A percentile compares a stretch with the other conserved stretches of the same genome.
Conservation (phyloP, 1,284 basidiomycete genomes). For the Cystobasidium pallidum region DNA sequence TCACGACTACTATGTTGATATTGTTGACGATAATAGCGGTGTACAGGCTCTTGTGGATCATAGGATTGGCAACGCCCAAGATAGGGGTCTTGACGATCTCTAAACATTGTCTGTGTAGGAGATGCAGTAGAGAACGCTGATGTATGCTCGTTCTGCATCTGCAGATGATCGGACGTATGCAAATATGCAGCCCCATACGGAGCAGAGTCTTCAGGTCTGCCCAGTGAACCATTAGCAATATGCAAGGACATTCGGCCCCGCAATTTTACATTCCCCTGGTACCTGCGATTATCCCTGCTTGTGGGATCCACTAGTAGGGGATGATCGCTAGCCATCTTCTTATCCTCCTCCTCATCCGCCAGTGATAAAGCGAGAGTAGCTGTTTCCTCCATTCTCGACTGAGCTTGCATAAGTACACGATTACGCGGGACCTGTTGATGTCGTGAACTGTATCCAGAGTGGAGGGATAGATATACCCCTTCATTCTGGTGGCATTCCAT, state of each 20-base stretch:
- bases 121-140: not conserved
- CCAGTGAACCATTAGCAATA: not conserved
- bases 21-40: not conserved
- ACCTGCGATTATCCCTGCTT: too few relatives aligned
- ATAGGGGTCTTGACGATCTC: not conserved
- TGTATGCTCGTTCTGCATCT: not conserved
- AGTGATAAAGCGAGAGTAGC: not conserved
- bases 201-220: not conserved
- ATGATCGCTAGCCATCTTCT: not conserved
- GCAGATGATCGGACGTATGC: not conserved
- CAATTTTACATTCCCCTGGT: not conserved
- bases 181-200: not conserved
- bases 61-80: too few relatives aligned
- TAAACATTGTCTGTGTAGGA: constrained; percentile 6
- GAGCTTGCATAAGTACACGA: not conserved
- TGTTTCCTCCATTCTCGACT: not conserved
- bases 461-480: not conserved
- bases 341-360: not conserved
- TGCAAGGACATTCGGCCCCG: not conserved
- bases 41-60: too few relatives aligned
- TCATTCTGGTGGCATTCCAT: not conserved
- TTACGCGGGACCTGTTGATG: not conserved
- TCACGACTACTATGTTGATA: too few relatives aligned
- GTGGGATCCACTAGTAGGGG: too few relatives aligned
- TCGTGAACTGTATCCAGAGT: not conserved